Base-by-base conservation (phyloP, 805 yeast species). In the Starmerella davenportii region DNA sequence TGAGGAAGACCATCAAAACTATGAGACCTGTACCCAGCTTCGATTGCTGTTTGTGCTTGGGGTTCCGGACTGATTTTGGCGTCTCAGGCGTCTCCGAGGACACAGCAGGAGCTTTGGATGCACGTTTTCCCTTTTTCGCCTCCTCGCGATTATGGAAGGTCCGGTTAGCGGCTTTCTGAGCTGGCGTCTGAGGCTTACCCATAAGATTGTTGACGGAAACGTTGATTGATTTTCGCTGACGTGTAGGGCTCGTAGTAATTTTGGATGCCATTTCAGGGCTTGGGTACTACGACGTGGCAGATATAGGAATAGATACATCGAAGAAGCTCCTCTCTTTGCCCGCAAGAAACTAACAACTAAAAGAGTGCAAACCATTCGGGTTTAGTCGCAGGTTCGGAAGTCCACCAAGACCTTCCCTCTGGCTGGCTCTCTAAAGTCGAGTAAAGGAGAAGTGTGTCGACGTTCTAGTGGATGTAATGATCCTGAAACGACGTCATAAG, bases 91-190 rank as follows among this genome's bases (percentile, higher is more conserved):
- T 19, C 18, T 8, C 25, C 5, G 25, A 7, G 7, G n/a, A 14
- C 7, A 21, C 23, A 20, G 18, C 21, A 14, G 14, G 17, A 23
- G 20, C 8, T 21, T 37, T 37, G 16, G 40, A 33, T 2, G 23
- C 33, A 3, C 76, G 71, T 62, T 76, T 76, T 40, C 95, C 95
- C 64, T 70, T 75, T 55, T 76, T 75, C 46, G 68, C 67, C 51
- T 74, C 79, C 47, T 76, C 74, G 50, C 65, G 68, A 59, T 76
- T 79, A 51, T 79, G 81, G 58, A 74, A 87, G 56, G 76, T 79
- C 52, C 69, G 70, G 59, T 85, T 85, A n/a, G 93, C 94, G 39
- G 70, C 65, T 61, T 85, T 76, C 62, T 85, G 94, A 52, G 70
- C 74, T 41, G 90, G 85, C 19, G 94, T 78, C 66, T 84, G 95